A percentile compares a stretch with the other conserved stretches of the same genome.
phyloP scores from a whole-genome alignment of 176 grass and related monocot genomes.

The Leersia perrieri region DNA sequence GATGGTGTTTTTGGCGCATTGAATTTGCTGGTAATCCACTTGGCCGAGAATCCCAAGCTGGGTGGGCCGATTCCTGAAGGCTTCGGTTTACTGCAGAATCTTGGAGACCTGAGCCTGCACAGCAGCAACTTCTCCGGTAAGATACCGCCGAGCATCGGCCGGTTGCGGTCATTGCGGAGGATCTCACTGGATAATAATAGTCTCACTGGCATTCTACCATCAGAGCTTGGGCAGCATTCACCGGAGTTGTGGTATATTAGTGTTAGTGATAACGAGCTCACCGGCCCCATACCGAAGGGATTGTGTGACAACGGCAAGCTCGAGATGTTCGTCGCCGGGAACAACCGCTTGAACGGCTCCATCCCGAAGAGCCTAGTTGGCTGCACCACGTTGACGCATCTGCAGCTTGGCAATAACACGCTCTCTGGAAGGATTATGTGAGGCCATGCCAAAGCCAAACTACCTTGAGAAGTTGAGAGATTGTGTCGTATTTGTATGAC shows the following conservation, averaged over 20 bases:
- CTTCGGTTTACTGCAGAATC: slow-evolving; percentile 50
- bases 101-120: slow-evolving; percentile 11
- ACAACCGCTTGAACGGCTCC: slow-evolving; percentile 55
- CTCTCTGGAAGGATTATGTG: no score
- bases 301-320: slow-evolving; percentile 44
- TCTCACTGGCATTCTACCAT: slow-evolving; percentile 55
- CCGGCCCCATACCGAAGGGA: slow-evolving; percentile 48
- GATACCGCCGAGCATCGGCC: no score
- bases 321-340: neutral
- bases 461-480: no score
- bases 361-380: slow-evolving; percentile 57
- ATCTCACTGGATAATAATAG: slow-evolving; percentile 45
- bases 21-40: slow-evolving; percentile 19
- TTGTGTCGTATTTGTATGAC: no score
- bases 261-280: slow-evolving; percentile 41
- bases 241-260: slow-evolving; percentile 11
- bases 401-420: slow-evolving; percentile 34
- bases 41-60: slow-evolving; percentile 42
- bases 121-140: slow-evolving; percentile 55
- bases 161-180: no score
- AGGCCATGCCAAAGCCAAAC: no score
- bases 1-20: slow-evolving; percentile 27
- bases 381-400: slow-evolving; percentile 34
- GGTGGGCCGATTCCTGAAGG: slow-evolving; percentile 53
- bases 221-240: slow-evolving; percentile 53